Base-by-base conservation (phyloP, 495 filamentous ascomycete species). In the Aspergillus biplanus region DNA sequence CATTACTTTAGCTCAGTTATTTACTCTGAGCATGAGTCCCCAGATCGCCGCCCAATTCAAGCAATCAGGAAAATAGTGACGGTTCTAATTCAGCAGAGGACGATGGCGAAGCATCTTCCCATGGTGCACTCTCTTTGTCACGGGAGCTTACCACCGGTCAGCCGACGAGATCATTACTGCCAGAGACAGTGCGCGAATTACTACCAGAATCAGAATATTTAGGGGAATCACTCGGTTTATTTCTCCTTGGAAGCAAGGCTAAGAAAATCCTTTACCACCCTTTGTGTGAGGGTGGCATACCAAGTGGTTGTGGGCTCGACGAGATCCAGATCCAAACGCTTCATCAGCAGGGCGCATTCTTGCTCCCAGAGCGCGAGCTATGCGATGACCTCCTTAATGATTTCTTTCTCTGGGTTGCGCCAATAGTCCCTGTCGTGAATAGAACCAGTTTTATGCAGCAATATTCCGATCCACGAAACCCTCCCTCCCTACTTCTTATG, bases 321-420 rank as follows among this genome's bases (percentile, higher is more conserved):
- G 87, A 90, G 52, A 83, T 93, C 63, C 92, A 96, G 77, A 91
- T 96, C 59, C 90, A 95, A 62, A 95, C 96, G 58, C 78, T 96
- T 31, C 88, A 94, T 69, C 89, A 90, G 67, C 81, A 92, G 56
- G 92, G 92, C 31, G 92, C 92, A 4, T 96, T 96, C 72, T 75
- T 95, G 21, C 83, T 96, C 7, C 92, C 92, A 11, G 91, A 92
- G 5, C 78, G 90, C 58, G 79, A 83, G 0, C 81, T 95, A 15
- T 94, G 92, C 72, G 91, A 96, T 67, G 91, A 94, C 71, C 84
- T 96, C 13, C 87, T 96, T 34, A 90, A 93, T 4, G 83, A 90
- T 13, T 96, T 90, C 72, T 96, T 96, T 72, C 87, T 87, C 78
- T 96, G 92, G 92, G 87, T 96, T 27, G 91, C 93, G 35, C 92